phyloP scores from a whole-genome alignment of 2,329 filamentous ascomycete genomes.

The Cercospora zeae-maydis region DNA sequence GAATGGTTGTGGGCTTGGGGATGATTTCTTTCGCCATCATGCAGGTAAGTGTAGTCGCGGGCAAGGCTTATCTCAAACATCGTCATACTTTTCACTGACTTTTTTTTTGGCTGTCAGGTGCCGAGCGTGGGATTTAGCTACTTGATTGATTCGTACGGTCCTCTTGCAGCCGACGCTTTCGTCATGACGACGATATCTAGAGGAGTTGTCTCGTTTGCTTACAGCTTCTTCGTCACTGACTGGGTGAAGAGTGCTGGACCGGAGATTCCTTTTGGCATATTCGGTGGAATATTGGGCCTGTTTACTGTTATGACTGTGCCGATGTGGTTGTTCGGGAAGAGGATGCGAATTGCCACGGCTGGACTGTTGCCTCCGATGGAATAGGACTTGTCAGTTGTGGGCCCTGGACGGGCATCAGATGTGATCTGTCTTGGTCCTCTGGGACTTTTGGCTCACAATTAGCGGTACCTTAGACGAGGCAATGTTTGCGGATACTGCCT shows the following conservation, averaged over 20 bases:
- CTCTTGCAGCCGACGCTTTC: conserved; percentile 52
- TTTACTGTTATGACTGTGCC: conserved; percentile 44
- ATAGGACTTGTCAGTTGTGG: neutral
- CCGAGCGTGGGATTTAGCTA: conserved; percentile 46
- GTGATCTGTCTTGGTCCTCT: neutral
- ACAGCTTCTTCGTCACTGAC: conserved; percentile 52
- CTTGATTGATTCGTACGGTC: conserved; percentile 51
- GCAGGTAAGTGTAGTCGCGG: neutral
- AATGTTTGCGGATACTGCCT: no score
- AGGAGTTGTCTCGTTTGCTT: conserved; percentile 51
- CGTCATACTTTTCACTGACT: no score
- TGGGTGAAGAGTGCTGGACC: conserved; percentile 47
- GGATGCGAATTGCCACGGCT: conserved; percentile 42
- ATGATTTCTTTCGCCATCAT: conserved; percentile 44
- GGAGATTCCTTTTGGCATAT: conserved; percentile 52
- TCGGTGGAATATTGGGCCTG: conserved; percentile 51
- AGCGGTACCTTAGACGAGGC: no score
- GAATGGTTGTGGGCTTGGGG: conserved; percentile 40
- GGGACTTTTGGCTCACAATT: no score
- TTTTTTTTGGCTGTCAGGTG: conserved; percentile 35
- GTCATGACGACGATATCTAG: conserved; percentile 51
- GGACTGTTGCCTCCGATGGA: conserved; percentile 10
- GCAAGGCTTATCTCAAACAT: no score
- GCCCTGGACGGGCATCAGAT: neutral
- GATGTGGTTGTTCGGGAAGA: conserved; percentile 41